Evolutionary conservation across 1,284 basidiomycete species (phyloP).

Genomic region (Tremellales sp.): DNA sequence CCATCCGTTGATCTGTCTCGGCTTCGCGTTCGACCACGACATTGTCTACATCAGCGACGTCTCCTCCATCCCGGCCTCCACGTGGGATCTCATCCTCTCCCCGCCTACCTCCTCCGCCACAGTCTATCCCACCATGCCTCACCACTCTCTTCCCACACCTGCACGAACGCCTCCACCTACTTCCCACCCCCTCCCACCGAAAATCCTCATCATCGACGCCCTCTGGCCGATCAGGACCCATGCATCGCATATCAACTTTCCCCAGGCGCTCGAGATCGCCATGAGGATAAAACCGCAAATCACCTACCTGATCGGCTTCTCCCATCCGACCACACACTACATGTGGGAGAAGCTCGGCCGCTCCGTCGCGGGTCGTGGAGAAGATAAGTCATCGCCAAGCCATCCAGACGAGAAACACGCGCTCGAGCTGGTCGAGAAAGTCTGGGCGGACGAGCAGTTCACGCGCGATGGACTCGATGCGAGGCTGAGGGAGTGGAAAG

Average conservation of each 20-base stretch:
- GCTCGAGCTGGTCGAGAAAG: conserved; percentile 25
- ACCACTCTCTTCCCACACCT: background rate
- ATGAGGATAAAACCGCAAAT: conserved; percentile 32
- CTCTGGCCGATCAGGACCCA: conserved; percentile 41
- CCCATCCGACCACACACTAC: conserved; percentile 46
- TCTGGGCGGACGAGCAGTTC: conserved; percentile 17
- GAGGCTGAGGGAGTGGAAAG: conserved; percentile 20
- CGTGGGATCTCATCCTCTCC: conserved; percentile 21
- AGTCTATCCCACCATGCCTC: background rate
- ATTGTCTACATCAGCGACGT: conserved; percentile 45
- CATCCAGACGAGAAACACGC: conserved; percentile 33
- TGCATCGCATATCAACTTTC: conserved; percentile 43
- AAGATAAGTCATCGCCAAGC: conserved; percentile 4
- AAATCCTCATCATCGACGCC: conserved; percentile 46
- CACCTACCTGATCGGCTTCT: conserved; percentile 46
- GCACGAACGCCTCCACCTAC: background rate
- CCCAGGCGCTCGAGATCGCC: conserved; percentile 38
- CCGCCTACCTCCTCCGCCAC: background rate
- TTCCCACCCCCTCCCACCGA: conserved; percentile 13
- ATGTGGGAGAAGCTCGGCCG: conserved; percentile 45
- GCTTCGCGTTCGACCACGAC: conserved; percentile 41
- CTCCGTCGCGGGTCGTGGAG: conserved; percentile 17
- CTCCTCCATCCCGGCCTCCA: conserved; percentile 32
- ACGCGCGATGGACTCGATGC: conserved; percentile 12
- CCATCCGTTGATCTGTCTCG: conserved; percentile 42